Conservation (phyloP, 1,284 basidiomycete species). For the Ustilago xerochloae region DNA sequence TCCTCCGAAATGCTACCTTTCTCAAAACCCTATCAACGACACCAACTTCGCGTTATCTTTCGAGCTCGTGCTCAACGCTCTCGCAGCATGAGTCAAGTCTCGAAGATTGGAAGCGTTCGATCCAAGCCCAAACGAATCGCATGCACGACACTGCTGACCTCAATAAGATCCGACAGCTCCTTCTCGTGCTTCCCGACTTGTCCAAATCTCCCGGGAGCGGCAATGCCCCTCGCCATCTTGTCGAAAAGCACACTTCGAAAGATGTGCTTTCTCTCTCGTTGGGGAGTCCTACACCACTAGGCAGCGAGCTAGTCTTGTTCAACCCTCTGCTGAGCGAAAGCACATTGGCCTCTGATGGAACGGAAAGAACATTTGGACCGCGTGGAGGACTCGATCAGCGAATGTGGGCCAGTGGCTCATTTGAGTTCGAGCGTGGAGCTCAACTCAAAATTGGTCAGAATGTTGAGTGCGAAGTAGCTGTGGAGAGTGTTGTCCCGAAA, state of each 20-base stretch:
- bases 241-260: conserved; percentile 25
- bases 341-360: conserved; percentile 23
- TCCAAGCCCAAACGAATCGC: conserved; percentile 13
- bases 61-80: neutral
- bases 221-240: conserved; percentile 2
- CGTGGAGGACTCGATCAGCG: conserved; percentile 43
- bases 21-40: too few relatives aligned
- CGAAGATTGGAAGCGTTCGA: conserved; percentile 22
- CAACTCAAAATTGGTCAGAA: conserved; percentile 26
- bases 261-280: conserved; percentile 1
- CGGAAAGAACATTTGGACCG: conserved; percentile 39
- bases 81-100: conserved; percentile 10
- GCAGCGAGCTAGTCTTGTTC: conserved; percentile 41
- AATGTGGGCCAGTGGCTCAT: conserved; percentile 51
- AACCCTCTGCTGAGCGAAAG: conserved; percentile 40
- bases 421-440: conserved; percentile 26
- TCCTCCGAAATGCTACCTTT: neutral
- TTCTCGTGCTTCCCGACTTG: conserved; percentile 34
- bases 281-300: conserved; percentile 20
- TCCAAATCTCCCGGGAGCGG: neutral
- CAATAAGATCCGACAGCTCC: conserved; percentile 41
- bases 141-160: conserved; percentile 40
- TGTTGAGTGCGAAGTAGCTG: conserved; percentile 18
- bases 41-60: neutral
- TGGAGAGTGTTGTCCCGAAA: conserved; percentile 37